Evolutionary conservation across 352 stramenopile species (phyloP).

Genomic region (Phytophthora chlamydospora): DNA sequence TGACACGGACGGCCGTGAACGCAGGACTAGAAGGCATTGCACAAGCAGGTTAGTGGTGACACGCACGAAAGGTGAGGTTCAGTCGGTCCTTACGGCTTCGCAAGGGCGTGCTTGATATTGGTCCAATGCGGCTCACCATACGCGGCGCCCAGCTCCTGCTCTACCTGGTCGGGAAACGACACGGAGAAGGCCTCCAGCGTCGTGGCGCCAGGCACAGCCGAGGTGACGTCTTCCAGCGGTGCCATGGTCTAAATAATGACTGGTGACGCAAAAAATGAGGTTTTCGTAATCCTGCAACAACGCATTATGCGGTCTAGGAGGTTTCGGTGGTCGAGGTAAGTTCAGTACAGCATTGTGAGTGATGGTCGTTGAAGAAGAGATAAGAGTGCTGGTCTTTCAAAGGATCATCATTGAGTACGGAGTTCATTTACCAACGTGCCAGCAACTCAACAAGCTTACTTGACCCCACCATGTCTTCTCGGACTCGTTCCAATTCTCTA

Average conservation of each 20-base stretch:
- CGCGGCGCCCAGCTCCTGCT: constrained; percentile 57
- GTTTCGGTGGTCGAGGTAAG: constrained; percentile 2
- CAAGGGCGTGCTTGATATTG: constrained; percentile 78
- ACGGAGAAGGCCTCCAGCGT: constrained; percentile 70
- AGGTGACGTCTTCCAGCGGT: constrained; percentile 85
- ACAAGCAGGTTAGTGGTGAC: constrained; percentile 2
- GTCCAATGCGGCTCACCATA: constrained; percentile 73
- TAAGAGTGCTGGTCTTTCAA: constrained; percentile 14
- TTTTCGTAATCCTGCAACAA: too few species aligned
- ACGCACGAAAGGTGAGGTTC: too few species aligned
- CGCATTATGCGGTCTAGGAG: too few species aligned
- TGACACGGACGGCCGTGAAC: constrained; percentile 83
- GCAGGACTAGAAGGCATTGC: constrained; percentile 42
- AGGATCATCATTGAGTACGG: constrained; percentile 2
- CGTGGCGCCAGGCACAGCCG: constrained; percentile 87
- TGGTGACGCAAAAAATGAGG: too few species aligned
- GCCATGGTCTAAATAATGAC: constrained; percentile 23
- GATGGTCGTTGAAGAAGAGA: constrained; percentile 20
- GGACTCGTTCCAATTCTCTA: constrained; percentile 6
- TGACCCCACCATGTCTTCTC: constrained; percentile 10
- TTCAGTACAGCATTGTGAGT: constrained; percentile 19
- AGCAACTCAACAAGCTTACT: constrained; percentile 4
- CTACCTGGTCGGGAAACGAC: constrained; percentile 71
- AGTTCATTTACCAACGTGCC: constrained; percentile 20
- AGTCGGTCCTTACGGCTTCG: constrained; percentile 51